phyloP scores from a whole-genome alignment of 257 asterid genomes.

The Misopates orontium region DNA sequence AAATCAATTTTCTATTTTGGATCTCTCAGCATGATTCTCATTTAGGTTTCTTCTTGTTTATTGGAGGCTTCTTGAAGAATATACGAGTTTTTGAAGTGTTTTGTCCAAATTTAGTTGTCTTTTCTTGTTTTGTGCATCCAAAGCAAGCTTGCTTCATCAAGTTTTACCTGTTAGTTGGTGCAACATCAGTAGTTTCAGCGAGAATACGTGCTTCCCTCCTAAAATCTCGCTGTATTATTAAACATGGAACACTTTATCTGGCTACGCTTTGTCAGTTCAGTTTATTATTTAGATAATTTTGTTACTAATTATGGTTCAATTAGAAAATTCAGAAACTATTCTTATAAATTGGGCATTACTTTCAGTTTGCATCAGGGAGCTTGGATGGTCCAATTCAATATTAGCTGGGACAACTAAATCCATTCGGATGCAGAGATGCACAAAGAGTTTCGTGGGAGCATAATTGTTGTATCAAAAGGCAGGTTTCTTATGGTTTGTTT shows the following conservation, averaged over 20 bases:
- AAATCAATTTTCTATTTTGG: background rate
- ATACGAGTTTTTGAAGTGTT: too few relatives aligned
- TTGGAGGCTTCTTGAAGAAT: background rate
- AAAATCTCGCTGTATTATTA: background rate
- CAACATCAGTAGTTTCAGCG: background rate
- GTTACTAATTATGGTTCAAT: background rate
- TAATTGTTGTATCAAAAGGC: background rate
- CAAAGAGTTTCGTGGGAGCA: background rate
- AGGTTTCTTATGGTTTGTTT: background rate
- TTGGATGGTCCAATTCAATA: constrained; percentile 94
- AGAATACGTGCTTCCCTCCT: background rate
- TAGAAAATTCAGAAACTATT: background rate
- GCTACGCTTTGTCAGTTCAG: background rate
- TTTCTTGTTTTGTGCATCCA: background rate
- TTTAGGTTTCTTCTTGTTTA: background rate
- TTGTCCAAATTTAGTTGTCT: background rate
- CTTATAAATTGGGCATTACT: constrained; percentile 15
- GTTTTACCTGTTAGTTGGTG: background rate
- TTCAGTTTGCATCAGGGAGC: constrained; percentile 95
- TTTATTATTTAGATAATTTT: background rate
- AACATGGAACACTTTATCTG: background rate
- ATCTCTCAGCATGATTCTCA: background rate
- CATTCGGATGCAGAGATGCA: constrained; percentile 10
- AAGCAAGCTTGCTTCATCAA: background rate
- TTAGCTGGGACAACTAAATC: constrained; percentile 31